Evolutionary conservation across 2,329 filamentous ascomycete genomes (phyloP).

Genomic region (Diplodia seriata): DNA sequence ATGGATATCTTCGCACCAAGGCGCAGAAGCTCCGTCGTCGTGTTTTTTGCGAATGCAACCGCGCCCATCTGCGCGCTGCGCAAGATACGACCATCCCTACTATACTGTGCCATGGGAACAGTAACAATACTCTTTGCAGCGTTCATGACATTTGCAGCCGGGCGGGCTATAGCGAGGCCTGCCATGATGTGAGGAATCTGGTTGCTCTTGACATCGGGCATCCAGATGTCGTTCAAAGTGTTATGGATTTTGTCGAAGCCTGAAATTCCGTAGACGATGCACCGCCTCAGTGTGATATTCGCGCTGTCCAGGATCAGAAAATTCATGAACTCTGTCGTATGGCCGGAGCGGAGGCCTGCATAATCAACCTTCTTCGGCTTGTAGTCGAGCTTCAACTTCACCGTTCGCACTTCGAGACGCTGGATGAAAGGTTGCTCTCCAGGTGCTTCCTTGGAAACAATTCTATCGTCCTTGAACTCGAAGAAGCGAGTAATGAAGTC

Average conservation of each 20-base stretch:
- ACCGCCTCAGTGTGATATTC: slow-evolving; percentile 82
- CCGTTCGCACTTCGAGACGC: slow-evolving; percentile 81
- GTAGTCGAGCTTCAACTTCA: slow-evolving; percentile 89
- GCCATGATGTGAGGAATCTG: slow-evolving; percentile 89
- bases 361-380: slow-evolving; percentile 99
- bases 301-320: slow-evolving; percentile 91
- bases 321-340: slow-evolving; percentile 98
- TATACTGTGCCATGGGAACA: slow-evolving; percentile 89
- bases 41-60: slow-evolving; percentile 87
- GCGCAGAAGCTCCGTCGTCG: slow-evolving; percentile 91
- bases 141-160: slow-evolving; percentile 87
- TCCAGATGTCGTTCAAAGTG: slow-evolving; percentile 95
- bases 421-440: slow-evolving; percentile 82
- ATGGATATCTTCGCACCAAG: slow-evolving; percentile 93
- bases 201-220: slow-evolving; percentile 86
- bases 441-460: slow-evolving; percentile 47
- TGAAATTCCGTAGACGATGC: slow-evolving; percentile 89
- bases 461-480: slow-evolving; percentile 88
- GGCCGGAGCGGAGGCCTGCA: slow-evolving; percentile 85
- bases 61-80: slow-evolving; percentile 92
- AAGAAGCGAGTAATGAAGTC: slow-evolving; percentile 98
- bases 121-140: slow-evolving; percentile 87
- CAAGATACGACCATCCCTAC: slow-evolving; percentile 90
- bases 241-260: slow-evolving; percentile 91
- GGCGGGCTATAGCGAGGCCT: slow-evolving; percentile 87